phyloP scores from a whole-genome alignment of 2,329 filamentous ascomycete genomes.

The Verticillium zaregamsianum region DNA sequence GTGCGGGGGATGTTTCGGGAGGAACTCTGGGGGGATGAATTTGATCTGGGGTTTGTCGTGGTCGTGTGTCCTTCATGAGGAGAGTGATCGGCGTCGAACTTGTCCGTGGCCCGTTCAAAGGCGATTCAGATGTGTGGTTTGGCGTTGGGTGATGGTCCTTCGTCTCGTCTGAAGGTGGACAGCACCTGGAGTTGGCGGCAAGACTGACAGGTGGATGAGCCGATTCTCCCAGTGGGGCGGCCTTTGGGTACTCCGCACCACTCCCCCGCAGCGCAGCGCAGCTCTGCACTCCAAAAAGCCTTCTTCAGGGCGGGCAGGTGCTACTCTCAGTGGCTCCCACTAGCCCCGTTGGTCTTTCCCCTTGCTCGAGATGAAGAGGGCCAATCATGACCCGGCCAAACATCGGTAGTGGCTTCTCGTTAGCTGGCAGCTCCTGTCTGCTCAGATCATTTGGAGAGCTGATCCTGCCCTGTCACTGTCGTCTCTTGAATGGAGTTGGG shows the following conservation, averaged over 20 bases:
- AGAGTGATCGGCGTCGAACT: background rate
- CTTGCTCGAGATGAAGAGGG: background rate
- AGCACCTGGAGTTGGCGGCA: background rate
- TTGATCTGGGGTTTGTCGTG: background rate
- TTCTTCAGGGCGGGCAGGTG: background rate
- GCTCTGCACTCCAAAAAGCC: background rate
- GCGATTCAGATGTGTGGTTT: background rate
- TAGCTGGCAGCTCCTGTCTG: too few species aligned
- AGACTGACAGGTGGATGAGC: too few species aligned
- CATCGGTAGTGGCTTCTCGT: background rate
- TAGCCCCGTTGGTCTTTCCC: too few species aligned
- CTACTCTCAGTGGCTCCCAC: too few species aligned
- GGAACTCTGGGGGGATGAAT: background rate
- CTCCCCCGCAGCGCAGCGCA: background rate
- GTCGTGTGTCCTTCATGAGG: background rate
- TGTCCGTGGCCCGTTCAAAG: background rate
- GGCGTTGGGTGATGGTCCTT: background rate
- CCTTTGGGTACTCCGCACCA: background rate
- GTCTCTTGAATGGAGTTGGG: too few species aligned
- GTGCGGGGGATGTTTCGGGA: constrained; percentile 1
- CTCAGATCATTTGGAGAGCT: too few species aligned
- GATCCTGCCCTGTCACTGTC: too few species aligned
- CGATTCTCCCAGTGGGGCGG: too few species aligned
- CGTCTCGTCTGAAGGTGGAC: background rate
- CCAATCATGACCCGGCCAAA: background rate